Percentiles rank a stretch among this genome's conserved stretches.
phyloP scores from a whole-genome alignment of 2,329 filamentous ascomycete species.

The Curvularia lunata region DNA sequence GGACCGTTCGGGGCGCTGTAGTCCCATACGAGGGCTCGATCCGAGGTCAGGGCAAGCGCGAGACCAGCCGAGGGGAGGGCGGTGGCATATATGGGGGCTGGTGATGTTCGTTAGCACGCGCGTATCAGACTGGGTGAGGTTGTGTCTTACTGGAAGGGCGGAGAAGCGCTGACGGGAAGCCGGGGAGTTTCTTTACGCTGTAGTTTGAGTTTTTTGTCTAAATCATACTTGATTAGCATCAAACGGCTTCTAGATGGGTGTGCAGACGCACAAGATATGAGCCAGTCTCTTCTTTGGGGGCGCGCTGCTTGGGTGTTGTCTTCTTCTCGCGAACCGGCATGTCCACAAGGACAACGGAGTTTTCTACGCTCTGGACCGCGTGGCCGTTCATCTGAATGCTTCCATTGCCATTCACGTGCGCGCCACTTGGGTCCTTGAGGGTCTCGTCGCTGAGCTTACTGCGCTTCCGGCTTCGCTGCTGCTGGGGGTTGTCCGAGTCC shows the following conservation, averaged over 20 bases:
- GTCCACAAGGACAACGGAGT: slow-evolving; percentile 43
- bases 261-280: slow-evolving; percentile 65
- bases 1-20: slow-evolving; percentile 72
- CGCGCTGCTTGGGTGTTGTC: slow-evolving; percentile 60
- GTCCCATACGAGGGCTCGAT: slow-evolving; percentile 87
- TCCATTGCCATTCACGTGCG: slow-evolving; percentile 45
- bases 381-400: slow-evolving; percentile 42
- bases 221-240: slow-evolving; percentile 14
- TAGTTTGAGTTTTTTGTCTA: slow-evolving; percentile 86
- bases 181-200: slow-evolving; percentile 81
- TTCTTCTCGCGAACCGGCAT: slow-evolving; percentile 53
- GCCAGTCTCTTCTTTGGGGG: slow-evolving; percentile 71
- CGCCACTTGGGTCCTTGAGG: slow-evolving; percentile 40
- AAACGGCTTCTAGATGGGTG: neutral
- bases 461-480: slow-evolving; percentile 53
- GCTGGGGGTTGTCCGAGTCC: slow-evolving; percentile 52
- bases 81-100: slow-evolving; percentile 49
- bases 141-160: slow-evolving; percentile 66
- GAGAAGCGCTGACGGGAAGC: slow-evolving; percentile 78
- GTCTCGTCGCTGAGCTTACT: slow-evolving; percentile 55
- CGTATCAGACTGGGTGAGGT: slow-evolving; percentile 15
- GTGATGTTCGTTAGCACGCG: slow-evolving; percentile 24
- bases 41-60: slow-evolving; percentile 79
- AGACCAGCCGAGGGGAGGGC: slow-evolving; percentile 68
- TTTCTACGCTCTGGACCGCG: slow-evolving; percentile 35